Evolutionary conservation across 2,329 filamentous ascomycete species (phyloP).

Genomic region (Aspergillus floridensis): DNA sequence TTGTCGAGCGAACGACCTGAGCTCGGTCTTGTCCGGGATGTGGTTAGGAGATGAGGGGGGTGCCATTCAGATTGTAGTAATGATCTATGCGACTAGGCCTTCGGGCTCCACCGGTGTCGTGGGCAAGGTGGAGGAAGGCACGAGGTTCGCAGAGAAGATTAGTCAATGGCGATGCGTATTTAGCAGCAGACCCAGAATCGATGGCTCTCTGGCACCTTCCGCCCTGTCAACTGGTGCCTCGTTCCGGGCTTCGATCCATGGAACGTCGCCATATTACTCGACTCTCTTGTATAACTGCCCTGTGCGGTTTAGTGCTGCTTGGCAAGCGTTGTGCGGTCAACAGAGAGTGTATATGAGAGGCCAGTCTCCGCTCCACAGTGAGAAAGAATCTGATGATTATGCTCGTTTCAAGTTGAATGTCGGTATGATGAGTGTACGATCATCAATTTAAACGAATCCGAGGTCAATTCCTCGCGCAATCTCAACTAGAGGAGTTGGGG

Average conservation of each 20-base stretch:
- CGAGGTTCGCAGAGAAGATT: not conserved
- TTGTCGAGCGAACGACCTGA: not conserved
- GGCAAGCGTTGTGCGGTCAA: not conserved
- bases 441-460: not conserved
- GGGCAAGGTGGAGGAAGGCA: constrained; percentile 2
- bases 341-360: not conserved
- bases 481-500: not conserved
- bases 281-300: constrained; percentile 16
- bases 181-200: constrained; percentile 3
- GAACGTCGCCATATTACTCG: not conserved
- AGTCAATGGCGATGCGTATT: constrained; percentile 2
- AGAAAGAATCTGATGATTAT: not conserved
- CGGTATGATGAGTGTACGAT: not conserved
- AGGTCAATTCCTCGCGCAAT: not conserved
- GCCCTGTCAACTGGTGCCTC: constrained; percentile 5
- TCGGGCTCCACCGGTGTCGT: constrained; percentile 8
- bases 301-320: constrained; percentile 7
- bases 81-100: constrained; percentile 5
- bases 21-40: constrained; percentile 2
- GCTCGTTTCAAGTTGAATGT: not conserved
- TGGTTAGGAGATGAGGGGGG: not conserved
- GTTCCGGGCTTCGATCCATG: constrained; percentile 10
- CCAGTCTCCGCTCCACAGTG: not conserved
- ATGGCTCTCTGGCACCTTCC: not conserved
- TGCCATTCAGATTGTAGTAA: constrained; percentile 6